Conservation (phyloP, 768 basidiomycete species). For the Strobilomyces confusus region DNA sequence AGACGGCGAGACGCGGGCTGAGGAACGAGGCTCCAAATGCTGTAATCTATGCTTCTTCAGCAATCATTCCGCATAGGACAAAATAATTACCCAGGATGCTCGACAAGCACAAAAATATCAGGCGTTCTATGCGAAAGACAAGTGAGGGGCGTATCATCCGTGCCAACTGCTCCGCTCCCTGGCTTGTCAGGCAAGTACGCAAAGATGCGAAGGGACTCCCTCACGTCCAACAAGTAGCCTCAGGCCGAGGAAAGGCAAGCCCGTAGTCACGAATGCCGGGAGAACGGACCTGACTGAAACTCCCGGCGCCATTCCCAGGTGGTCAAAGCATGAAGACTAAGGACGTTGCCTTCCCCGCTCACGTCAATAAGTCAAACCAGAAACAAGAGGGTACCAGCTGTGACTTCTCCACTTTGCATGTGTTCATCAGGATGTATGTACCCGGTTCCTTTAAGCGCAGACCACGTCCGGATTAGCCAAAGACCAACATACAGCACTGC, state of each 20-base stretch:
- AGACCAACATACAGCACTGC: slow-evolving; percentile 20
- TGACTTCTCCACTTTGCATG: slow-evolving; percentile 39
- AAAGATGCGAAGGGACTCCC: slow-evolving; percentile 2
- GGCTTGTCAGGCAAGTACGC: slow-evolving; percentile 2
- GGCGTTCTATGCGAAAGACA: slow-evolving; percentile 31
- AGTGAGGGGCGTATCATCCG: slow-evolving; percentile 4
- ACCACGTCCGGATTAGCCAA: slow-evolving; percentile 27
- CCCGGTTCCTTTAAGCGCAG: slow-evolving; percentile 33
- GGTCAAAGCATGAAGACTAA: slow-evolving; percentile 25
- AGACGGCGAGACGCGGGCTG: slow-evolving; percentile 16
- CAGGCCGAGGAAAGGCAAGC: slow-evolving; percentile 26
- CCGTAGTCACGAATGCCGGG: slow-evolving; percentile 32
- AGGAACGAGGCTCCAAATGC: slow-evolving; percentile 20
- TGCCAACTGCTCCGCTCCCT: slow-evolving; percentile 10
- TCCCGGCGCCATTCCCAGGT: slow-evolving; percentile 38
- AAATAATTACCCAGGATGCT: slow-evolving; percentile 30
- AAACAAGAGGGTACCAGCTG: slow-evolving; percentile 28
- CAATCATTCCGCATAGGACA: background rate
- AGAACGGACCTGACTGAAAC: slow-evolving; percentile 36
- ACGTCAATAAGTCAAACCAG: slow-evolving; percentile 6
- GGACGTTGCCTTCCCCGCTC: slow-evolving; percentile 23
- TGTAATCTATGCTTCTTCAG: slow-evolving; percentile 23
- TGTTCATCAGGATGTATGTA: slow-evolving; percentile 43
- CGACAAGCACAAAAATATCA: slow-evolving; percentile 30
- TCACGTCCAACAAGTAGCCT: slow-evolving; percentile 21